These are phyloP conservation scores for Termitomyces sp. DNA, from an alignment of 768 basidiomycete species.

Conservation along the genomic window DNA sequence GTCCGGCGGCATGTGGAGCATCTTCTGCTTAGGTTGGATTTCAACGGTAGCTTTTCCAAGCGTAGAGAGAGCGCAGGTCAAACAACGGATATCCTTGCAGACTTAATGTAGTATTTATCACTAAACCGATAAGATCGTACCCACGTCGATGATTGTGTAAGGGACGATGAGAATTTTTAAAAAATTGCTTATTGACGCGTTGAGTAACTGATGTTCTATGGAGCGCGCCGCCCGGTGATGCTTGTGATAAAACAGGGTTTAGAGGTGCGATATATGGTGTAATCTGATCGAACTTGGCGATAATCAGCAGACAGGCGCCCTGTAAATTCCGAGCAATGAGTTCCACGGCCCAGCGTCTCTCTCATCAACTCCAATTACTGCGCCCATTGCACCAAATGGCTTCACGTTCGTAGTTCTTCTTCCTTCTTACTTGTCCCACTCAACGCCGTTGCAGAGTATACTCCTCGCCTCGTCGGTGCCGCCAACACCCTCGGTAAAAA, in stretches of 20 bases:
- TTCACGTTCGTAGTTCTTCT: constrained; percentile 29
- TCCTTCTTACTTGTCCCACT: constrained; percentile 1
- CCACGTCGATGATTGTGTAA: constrained; percentile 3
- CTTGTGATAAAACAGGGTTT: constrained; percentile 8
- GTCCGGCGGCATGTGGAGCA: constrained; percentile 81
- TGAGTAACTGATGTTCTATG: constrained; percentile 1
- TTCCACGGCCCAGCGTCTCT: constrained; percentile 46
- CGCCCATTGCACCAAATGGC: constrained; percentile 47
- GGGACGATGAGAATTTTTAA: constrained; percentile 5
- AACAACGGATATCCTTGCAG: constrained; percentile 33
- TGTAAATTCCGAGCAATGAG: constrained; percentile 30
- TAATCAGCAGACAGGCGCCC: constrained; percentile 21
- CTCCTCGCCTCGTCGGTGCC: constrained; percentile 76
- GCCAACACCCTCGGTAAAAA: constrained; percentile 86
- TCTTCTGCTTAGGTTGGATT: constrained; percentile 75
- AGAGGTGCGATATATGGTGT: constrained; percentile 12
- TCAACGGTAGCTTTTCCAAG: constrained; percentile 72
- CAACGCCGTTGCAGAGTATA: constrained; percentile 45
- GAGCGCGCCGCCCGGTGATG: constrained; percentile 3
- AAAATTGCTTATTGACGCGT: not conserved
- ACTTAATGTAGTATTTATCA: constrained; percentile 11
- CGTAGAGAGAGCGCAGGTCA: constrained; percentile 24
- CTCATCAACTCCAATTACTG: constrained; percentile 59
- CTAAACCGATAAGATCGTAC: constrained; percentile 12
- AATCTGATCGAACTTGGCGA: constrained; percentile 15